Evolutionary conservation across 495 filamentous ascomycete species (phyloP).

Genomic region (Staphylotrichum longicolle): DNA sequence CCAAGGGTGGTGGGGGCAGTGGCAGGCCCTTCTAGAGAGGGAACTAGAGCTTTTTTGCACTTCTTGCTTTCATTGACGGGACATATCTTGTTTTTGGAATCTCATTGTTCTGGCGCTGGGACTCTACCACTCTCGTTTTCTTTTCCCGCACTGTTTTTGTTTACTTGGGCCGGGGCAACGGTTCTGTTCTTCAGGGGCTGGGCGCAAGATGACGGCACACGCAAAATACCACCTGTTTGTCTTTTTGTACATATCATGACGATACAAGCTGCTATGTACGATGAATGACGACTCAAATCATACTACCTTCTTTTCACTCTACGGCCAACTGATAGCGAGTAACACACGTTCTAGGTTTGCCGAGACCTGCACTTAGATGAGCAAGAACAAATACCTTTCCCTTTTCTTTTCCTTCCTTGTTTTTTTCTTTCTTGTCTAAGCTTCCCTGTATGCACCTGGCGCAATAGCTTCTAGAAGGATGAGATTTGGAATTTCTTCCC

Average conservation of each 20-base stretch:
- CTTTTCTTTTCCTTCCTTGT: too few relatives aligned
- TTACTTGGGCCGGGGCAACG: constrained; percentile 8
- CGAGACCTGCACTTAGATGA: too few relatives aligned
- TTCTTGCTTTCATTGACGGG: background rate
- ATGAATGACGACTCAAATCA: background rate
- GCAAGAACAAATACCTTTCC: too few relatives aligned
- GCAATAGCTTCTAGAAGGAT: constrained; percentile 1
- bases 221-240: constrained; percentile 8
- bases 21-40: constrained; percentile 16
- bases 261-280: constrained; percentile 1
- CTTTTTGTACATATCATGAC: background rate
- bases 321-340: too few relatives aligned
- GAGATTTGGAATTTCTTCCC: background rate
- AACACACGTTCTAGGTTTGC: too few relatives aligned
- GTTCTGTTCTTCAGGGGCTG: background rate
- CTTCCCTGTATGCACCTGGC: too few relatives aligned
- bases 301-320: too few relatives aligned
- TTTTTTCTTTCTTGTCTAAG: too few relatives aligned
- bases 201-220: background rate
- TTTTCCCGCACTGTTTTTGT: constrained; percentile 2
- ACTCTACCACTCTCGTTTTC: background rate
- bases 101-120: background rate
- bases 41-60: too few relatives aligned
- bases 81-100: constrained; percentile 1
- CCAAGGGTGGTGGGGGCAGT: constrained; percentile 18